Evolutionary conservation across 345 rosid species (phyloP).

Genomic region (Citrus mangshanensis): DNA sequence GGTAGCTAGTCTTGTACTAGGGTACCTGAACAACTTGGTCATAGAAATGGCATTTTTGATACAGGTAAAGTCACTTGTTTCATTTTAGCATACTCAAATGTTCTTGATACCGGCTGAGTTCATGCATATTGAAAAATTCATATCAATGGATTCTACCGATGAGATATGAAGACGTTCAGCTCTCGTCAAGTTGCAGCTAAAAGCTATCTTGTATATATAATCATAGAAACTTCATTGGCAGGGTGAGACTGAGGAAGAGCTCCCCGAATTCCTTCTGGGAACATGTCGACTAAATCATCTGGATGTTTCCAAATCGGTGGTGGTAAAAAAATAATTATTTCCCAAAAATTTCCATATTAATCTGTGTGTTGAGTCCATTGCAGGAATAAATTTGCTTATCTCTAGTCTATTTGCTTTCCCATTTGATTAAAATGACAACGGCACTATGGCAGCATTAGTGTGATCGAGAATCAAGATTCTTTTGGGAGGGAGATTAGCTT

Average conservation of each 20-base stretch:
- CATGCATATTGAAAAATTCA: not conserved
- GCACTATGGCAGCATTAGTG: not conserved
- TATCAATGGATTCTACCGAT: not conserved
- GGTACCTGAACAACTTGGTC: slow-evolving; percentile 79
- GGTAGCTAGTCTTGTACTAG: slow-evolving; percentile 71
- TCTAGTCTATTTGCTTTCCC: not conserved
- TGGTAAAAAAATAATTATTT: slow-evolving; percentile 26
- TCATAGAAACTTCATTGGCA: slow-evolving; percentile 22
- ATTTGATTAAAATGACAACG: too few species aligned
- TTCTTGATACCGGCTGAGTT: too few species aligned
- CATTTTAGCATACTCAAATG: not conserved
- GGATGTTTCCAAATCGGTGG: slow-evolving; percentile 57
- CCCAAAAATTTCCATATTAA: not conserved
- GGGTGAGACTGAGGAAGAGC: slow-evolving; percentile 86
- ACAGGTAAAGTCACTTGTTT: slow-evolving; percentile 43
- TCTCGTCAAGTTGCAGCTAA: not conserved
- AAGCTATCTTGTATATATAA: not conserved
- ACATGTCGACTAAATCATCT: slow-evolving; percentile 75
- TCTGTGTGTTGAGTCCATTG: not conserved
- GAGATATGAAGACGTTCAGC: not conserved
- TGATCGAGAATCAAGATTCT: not conserved
- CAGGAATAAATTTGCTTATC: not conserved
- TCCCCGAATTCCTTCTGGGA: slow-evolving; percentile 82
- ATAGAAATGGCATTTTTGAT: slow-evolving; percentile 91
- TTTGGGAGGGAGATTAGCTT: not conserved